phyloP scores from a whole-genome alignment of 2,329 filamentous ascomycete genomes.

The Massarina eburnea region DNA sequence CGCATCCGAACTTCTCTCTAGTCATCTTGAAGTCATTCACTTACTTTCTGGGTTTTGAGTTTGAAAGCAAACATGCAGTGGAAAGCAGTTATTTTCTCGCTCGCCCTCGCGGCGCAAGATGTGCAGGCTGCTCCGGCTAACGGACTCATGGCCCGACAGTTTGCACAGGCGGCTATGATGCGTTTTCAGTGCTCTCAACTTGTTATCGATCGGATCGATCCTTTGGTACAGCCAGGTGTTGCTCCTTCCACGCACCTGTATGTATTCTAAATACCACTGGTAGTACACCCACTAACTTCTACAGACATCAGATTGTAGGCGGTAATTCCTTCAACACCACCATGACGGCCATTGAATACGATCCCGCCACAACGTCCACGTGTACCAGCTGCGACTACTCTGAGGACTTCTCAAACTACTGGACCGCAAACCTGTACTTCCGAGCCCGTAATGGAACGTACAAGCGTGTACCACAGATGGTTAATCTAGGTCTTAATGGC shows the following conservation, averaged over 20 bases:
- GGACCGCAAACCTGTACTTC: conserved; percentile 27
- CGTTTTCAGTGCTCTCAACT: conserved; percentile 24
- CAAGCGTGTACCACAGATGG: conserved; percentile 33
- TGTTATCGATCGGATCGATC: conserved; percentile 23
- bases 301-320: conserved; percentile 24
- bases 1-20: background rate
- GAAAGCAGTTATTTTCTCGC: conserved; percentile 16
- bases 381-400: conserved; percentile 29
- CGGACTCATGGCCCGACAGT: conserved; percentile 24
- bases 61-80: conserved; percentile 18
- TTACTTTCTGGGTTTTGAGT: background rate
- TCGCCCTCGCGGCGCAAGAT: conserved; percentile 21
- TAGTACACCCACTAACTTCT: conserved; percentile 8
- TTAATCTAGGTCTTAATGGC: conserved; percentile 25
- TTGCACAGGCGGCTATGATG: conserved; percentile 29
- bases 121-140: conserved; percentile 15
- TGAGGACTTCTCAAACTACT: conserved; percentile 15
- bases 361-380: conserved; percentile 17
- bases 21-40: background rate
- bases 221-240: conserved; percentile 23
- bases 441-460: conserved; percentile 29
- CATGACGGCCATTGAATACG: conserved; percentile 21
- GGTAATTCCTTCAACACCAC: conserved; percentile 31
- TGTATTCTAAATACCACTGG: conserved; percentile 12
- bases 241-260: conserved; percentile 23